phyloP scores from a whole-genome alignment of 176 grass and related monocot species.

The Avena atlantica region DNA sequence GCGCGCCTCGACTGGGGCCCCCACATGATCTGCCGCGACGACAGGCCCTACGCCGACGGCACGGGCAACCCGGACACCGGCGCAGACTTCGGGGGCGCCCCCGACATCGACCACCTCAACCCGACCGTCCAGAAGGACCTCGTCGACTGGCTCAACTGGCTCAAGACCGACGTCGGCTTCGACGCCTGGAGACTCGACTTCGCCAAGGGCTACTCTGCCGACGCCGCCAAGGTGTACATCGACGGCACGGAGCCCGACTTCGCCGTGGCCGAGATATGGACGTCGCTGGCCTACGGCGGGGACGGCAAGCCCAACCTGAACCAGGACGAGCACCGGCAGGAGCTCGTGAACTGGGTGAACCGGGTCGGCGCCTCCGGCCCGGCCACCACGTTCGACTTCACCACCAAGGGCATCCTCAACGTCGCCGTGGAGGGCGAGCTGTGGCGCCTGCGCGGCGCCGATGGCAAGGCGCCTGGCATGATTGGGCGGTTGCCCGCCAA shows the following conservation, averaged over 20 bases:
- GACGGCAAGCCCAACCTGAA: conserved; percentile 10
- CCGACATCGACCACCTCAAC: conserved; percentile 42
- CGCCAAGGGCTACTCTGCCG: conserved; percentile 20
- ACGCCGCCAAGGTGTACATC: conserved; percentile 23
- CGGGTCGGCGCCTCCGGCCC: neutral
- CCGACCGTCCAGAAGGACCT: conserved; percentile 54
- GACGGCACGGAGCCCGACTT: neutral
- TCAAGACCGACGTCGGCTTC: conserved; percentile 22
- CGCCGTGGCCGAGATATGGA: conserved; percentile 30
- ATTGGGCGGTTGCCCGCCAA: neutral
- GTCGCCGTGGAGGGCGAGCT: conserved; percentile 20
- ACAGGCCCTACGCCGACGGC: conserved; percentile 42
- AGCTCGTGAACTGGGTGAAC: conserved; percentile 25
- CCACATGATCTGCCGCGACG: conserved; percentile 82
- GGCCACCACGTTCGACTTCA: conserved; percentile 1
- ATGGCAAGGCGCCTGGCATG: conserved; percentile 27
- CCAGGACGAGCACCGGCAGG: conserved; percentile 27
- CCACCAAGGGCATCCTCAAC: neutral
- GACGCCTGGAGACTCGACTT: conserved; percentile 22
- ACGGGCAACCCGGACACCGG: too few relatives aligned
- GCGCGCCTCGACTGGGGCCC: conserved; percentile 76
- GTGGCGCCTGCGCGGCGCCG: neutral
- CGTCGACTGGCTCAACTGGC: conserved; percentile 28
- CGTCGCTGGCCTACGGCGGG: neutral
- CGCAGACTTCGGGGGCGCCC: too few relatives aligned